A percentile compares a stretch with the other conserved stretches of the same genome.
Evolutionary conservation across 805 yeast genomes (phyloP).

Genomic region (Nakazawaea wickerhamii): DNA sequence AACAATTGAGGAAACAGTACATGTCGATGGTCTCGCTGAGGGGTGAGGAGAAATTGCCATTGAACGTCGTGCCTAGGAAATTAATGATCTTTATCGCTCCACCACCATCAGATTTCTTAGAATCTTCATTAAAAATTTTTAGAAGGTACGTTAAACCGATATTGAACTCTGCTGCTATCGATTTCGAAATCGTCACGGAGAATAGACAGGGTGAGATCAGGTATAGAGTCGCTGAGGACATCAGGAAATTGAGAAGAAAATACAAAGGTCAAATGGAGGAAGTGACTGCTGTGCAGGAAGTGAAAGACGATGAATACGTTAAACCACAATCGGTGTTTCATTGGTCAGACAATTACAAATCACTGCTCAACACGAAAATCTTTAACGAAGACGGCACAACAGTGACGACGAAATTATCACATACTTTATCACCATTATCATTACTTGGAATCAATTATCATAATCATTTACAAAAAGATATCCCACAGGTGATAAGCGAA

Average conservation of each 20-base stretch:
- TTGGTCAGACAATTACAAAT: slow-evolving; percentile 14
- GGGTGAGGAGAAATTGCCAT: slow-evolving; percentile 41
- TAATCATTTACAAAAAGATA: slow-evolving; percentile 20
- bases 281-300: slow-evolving; percentile 8
- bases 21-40: slow-evolving; percentile 51
- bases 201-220: slow-evolving; percentile 88
- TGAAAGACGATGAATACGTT: slow-evolving; percentile 11
- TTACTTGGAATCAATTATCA: slow-evolving; percentile 54
- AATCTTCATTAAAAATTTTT: slow-evolving; percentile 66
- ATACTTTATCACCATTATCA: slow-evolving; percentile 26
- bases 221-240: slow-evolving; percentile 70
- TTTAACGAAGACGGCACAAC: slow-evolving; percentile 8
- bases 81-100: slow-evolving; percentile 85
- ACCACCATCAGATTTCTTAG: slow-evolving; percentile 91
- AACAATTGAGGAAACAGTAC: slow-evolving; percentile 57
- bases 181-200: slow-evolving; percentile 72
- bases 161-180: slow-evolving; percentile 76
- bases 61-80: slow-evolving; percentile 61
- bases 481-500: slow-evolving; percentile 29
- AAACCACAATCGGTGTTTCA: slow-evolving; percentile 8
- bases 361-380: slow-evolving; percentile 3
- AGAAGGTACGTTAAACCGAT: slow-evolving; percentile 81
- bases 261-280: slow-evolving; percentile 24
- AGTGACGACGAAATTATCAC: slow-evolving; percentile 2
- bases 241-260: slow-evolving; percentile 61